These are phyloP conservation scores for Rosa rugosa DNA, from an alignment of 306 rosid genomes.

Conservation along the genomic window DNA sequence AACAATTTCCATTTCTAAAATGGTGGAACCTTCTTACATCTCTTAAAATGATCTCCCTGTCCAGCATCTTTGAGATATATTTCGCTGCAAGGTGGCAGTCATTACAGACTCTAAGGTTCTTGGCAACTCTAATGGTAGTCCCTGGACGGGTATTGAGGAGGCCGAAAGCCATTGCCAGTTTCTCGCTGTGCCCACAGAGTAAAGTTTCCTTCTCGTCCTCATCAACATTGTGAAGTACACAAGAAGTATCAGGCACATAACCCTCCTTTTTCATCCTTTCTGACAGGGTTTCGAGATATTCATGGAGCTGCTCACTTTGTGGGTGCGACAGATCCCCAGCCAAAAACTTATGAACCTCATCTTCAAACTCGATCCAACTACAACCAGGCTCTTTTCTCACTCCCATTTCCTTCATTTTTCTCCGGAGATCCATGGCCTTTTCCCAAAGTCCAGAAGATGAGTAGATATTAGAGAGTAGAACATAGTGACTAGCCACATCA, in stretches of 20 bases:
- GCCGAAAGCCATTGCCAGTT: slow-evolving; percentile 90
- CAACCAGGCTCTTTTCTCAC: slow-evolving; percentile 85
- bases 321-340: slow-evolving; percentile 83
- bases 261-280: slow-evolving; percentile 76
- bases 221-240: slow-evolving; percentile 77
- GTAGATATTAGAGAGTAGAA: slow-evolving; percentile 73
- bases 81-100: slow-evolving; percentile 83
- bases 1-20: slow-evolving; percentile 79
- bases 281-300: slow-evolving; percentile 57
- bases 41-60: slow-evolving; percentile 79
- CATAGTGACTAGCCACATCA: slow-evolving; percentile 80
- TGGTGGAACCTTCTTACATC: slow-evolving; percentile 96
- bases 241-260: slow-evolving; percentile 82
- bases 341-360: slow-evolving; percentile 77
- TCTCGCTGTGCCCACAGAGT: slow-evolving; percentile 94
- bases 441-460: slow-evolving; percentile 80
- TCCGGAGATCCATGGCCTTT: slow-evolving; percentile 65
- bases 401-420: slow-evolving; percentile 82
- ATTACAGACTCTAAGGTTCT: slow-evolving; percentile 90
- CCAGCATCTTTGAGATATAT: slow-evolving; percentile 64
- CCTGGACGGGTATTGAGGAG: slow-evolving; percentile 74
- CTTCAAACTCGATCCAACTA: slow-evolving; percentile 87
- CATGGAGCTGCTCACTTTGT: slow-evolving; percentile 61
- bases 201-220: slow-evolving; percentile 82
- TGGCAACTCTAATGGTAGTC: slow-evolving; percentile 81